Percentiles rank a stretch among this genome's conserved stretches.
Conservation (phyloP, 768 basidiomycete genomes). For the Leucocoprinus birnbaumii region DNA sequence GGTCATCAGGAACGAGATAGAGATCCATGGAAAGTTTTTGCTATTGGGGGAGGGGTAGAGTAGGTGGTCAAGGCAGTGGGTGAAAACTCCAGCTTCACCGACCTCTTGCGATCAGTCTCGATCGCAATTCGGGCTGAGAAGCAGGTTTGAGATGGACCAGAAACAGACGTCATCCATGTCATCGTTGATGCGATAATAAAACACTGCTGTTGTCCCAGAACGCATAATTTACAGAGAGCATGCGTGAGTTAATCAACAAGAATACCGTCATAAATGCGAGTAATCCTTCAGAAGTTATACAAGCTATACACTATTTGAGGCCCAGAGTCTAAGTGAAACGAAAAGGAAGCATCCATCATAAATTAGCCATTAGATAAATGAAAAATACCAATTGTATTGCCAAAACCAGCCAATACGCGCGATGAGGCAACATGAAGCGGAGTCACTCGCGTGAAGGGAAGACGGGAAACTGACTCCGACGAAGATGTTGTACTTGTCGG, state of each 20-base stretch:
- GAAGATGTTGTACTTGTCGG: conserved; percentile 15
- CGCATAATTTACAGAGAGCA: conserved; percentile 5
- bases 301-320: conserved; percentile 8
- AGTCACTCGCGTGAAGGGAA: conserved; percentile 81
- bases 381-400: conserved; percentile 72
- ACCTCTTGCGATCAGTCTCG: neutral
- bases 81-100: neutral
- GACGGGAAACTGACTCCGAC: conserved; percentile 41
- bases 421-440: conserved; percentile 50
- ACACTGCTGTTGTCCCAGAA: neutral
- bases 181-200: neutral
- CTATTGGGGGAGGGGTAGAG: neutral
- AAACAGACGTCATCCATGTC: neutral
- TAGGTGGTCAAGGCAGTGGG: neutral
- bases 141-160: neutral
- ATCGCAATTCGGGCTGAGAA: neutral
- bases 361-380: conserved; percentile 25
- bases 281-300: conserved; percentile 7
- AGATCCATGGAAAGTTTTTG: conserved; percentile 37
- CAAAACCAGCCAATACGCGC: conserved; percentile 68
- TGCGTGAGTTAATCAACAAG: neutral
- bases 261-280: neutral
- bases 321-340: neutral
- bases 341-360: neutral
- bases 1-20: conserved; percentile 50